Conservation (phyloP, 306 rosid species). For the Vigna hirtella region DNA sequence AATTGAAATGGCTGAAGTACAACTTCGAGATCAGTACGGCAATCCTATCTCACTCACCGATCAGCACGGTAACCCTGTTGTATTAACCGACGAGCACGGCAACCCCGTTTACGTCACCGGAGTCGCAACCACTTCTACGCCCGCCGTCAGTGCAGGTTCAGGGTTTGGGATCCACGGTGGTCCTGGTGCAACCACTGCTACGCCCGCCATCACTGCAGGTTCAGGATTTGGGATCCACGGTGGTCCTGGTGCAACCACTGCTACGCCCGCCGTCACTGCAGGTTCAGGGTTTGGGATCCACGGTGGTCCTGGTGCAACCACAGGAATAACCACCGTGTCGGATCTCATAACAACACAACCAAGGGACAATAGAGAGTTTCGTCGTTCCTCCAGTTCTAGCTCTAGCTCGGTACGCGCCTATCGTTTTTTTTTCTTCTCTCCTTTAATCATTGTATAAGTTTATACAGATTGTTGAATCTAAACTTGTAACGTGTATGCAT, state of each 20-base stretch:
- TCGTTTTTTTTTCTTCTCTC: neutral
- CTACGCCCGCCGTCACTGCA: neutral
- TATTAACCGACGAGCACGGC: conserved; percentile 72
- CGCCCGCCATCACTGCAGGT: neutral
- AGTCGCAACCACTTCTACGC: conserved; percentile 47
- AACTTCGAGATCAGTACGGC: conserved; percentile 65
- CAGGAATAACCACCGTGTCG: conserved; percentile 16
- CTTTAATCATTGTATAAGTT: too few species aligned
- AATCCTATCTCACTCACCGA: conserved; percentile 73
- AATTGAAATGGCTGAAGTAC: conserved; percentile 59
- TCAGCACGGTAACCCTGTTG: conserved; percentile 67
- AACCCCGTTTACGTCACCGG: conserved; percentile 70
- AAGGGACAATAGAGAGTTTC: conserved; percentile 36
- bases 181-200: too few species aligned
- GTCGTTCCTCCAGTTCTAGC: conserved; percentile 59
- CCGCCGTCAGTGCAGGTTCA: neutral
- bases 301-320: conserved; percentile 44
- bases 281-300: conserved; percentile 24
- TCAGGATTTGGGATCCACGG: conserved; percentile 28
- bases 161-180: conserved; percentile 24
- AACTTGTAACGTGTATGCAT: neutral
- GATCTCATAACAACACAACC: conserved; percentile 30
- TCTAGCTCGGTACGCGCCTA: conserved; percentile 70
- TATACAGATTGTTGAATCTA: neutral
- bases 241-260: conserved; percentile 50